Evolutionary conservation across 352 stramenopile genomes (phyloP), one percentile per base, ranked within the genome.

Genomic region (Globisporangium apiculatum): DNA sequence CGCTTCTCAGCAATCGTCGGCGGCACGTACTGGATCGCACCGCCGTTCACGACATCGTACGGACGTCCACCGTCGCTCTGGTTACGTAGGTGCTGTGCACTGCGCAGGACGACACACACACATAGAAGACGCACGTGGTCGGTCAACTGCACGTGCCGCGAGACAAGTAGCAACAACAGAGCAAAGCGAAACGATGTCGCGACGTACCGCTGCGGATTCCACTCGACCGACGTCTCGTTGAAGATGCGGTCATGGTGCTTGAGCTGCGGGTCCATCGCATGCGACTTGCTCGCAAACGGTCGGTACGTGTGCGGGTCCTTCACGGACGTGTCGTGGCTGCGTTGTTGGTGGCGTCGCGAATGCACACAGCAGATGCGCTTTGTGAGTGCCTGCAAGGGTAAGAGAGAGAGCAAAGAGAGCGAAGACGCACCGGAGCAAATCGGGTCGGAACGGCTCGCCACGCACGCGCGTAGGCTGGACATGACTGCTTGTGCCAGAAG

Each of bases 41-140:
- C 77, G 17, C 82, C 78, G 41, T 85, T 91, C 43, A 91, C 64
- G 18, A 93, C 83, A 45, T 89, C 66, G 58, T 74, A 87, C n/a
- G 74, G 56, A 18, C 79, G 76, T 1, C 80, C 83, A 1, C 61
- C 77, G 2, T 76, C 73, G 59, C 73, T 71, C 71, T 91, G 64
- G 53, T 93, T 89, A 17, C 83, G 80, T 17, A 93, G 55, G n/a
- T 87, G n/a, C 62, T 89, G 79, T 17, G 81, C 79, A 46, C 78
- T 91, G 51, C 40, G n/a, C 11, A 55, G 40, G 12, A 41, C 48
- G 35, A 40, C 7, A 31, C 11, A 15, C 11, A 15, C 12, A 37
- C 15, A 55, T 57, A 48, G 42, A 14, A 47, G 11, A 47, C 42
- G 12, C n/a, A 11, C 41, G 31, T 12, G 5, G 17, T 53, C 6